Conservation (phyloP, 768 basidiomycete species). For the Crucibulum laeve region DNA sequence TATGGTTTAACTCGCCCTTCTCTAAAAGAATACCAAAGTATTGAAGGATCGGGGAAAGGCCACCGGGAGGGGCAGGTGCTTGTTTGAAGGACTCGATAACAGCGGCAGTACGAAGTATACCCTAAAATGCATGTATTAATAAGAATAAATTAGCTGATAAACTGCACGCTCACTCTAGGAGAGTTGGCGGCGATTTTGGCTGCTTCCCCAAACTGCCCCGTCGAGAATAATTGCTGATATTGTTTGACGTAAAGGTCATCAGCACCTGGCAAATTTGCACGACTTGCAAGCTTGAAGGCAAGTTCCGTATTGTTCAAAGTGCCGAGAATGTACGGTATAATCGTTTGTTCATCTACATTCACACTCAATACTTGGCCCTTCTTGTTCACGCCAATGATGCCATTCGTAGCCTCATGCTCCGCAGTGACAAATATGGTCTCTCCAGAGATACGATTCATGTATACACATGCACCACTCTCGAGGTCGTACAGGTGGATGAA, state of each 20-base stretch:
- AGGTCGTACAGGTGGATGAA: slow-evolving; percentile 99
- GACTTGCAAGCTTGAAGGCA: slow-evolving; percentile 95
- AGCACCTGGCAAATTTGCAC: slow-evolving; percentile 94
- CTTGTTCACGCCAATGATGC: slow-evolving; percentile 99
- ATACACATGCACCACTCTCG: slow-evolving; percentile 94
- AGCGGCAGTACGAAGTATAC: slow-evolving; percentile 89
- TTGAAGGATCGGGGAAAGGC: slow-evolving; percentile 92
- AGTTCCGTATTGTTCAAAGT: slow-evolving; percentile 97
- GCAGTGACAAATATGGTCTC: slow-evolving; percentile 99
- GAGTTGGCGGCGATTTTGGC: slow-evolving; percentile 98
- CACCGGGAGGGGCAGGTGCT: slow-evolving; percentile 86
- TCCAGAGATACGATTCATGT: slow-evolving; percentile 99
- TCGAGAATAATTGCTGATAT: slow-evolving; percentile 86
- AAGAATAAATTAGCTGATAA: background rate
- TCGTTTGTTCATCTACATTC: slow-evolving; percentile 92
- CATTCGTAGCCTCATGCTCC: slow-evolving; percentile 89
- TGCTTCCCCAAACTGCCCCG: slow-evolving; percentile 87
- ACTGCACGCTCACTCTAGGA: slow-evolving; percentile 59
- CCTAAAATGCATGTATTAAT: slow-evolving; percentile 38
- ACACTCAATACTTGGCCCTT: slow-evolving; percentile 98
- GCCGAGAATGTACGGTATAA: slow-evolving; percentile 91
- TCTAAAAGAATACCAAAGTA: slow-evolving; percentile 99
- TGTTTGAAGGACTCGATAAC: slow-evolving; percentile 98
- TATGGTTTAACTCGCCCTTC: slow-evolving; percentile 96
- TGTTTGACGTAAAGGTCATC: slow-evolving; percentile 96